Evolutionary conservation across 306 rosid species (phyloP).

Genomic region (Lotus japonicus): DNA sequence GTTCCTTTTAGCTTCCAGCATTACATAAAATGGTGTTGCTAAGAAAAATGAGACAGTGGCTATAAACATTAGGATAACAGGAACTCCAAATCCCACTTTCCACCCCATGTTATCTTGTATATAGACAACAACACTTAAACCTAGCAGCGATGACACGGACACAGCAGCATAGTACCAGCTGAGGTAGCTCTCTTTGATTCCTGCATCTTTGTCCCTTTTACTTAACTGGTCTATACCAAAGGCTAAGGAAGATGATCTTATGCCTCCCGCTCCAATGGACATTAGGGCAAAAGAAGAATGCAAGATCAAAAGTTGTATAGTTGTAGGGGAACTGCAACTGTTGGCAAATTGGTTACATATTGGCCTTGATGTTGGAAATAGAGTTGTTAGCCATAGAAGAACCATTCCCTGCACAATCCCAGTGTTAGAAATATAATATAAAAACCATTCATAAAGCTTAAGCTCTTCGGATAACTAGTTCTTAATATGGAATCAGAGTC

Average conservation of each 20-base stretch:
- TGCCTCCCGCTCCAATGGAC: slow-evolving; percentile 32
- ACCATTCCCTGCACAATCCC: slow-evolving; percentile 19
- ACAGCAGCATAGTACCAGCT: slow-evolving; percentile 15
- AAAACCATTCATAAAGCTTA: no score
- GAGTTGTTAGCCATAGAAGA: slow-evolving; percentile 38
- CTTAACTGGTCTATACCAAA: slow-evolving; percentile 28
- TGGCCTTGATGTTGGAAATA: slow-evolving; percentile 25
- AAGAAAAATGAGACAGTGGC: slow-evolving; percentile 16
- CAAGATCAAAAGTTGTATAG: slow-evolving; percentile 16
- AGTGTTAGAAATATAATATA: neutral
- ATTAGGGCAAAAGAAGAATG: slow-evolving; percentile 28
- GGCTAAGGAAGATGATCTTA: slow-evolving; percentile 30
- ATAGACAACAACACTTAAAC: slow-evolving; percentile 22
- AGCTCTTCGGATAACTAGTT: no score
- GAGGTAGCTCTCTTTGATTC: slow-evolving; percentile 20
- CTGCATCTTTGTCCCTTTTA: neutral
- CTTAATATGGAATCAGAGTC: no score
- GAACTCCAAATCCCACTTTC: slow-evolving; percentile 27
- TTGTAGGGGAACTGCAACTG: slow-evolving; percentile 5
- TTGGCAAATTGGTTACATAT: slow-evolving; percentile 6
- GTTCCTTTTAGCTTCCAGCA: slow-evolving; percentile 16
- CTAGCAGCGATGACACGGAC: neutral
- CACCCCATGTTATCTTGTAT: slow-evolving; percentile 29
- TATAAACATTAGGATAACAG: slow-evolving; percentile 21
- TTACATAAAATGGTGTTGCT: slow-evolving; percentile 25